Evolutionary conservation across 352 stramenopile genomes (phyloP), one percentile per base, ranked within the genome.

Genomic region (Aphanomyces euteiches): DNA sequence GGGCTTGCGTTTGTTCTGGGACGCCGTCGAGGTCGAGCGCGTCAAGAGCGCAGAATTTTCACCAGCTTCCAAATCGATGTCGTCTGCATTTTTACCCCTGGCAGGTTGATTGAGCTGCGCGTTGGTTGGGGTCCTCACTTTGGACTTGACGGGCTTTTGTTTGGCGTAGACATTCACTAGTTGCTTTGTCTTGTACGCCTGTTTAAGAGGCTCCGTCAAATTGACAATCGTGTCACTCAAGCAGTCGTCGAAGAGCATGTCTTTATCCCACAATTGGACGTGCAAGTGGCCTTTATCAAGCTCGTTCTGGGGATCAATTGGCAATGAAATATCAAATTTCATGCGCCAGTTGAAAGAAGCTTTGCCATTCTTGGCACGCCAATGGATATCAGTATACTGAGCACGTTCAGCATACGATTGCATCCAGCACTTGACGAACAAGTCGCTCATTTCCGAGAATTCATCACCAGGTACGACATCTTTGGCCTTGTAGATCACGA

Each of bases 341-440:
- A 97, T 88, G 37, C 92, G 86, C 87, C 90, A 98, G 74, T 98
- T 98, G 72, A 93, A 98, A 5, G 81, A 93, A 3, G 79, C 89
- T 61, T 93, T 90, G 36, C 92, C 90, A 54, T 88, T 78, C 63
- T 91, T 95, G 41, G 80, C 85, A 43, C 92, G 84, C 90, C 90
- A 98, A 72, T 98, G 92, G 15, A 84, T 96, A 73, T 98, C 92
- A 1, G 92, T 98, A 7, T 77, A 81, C 70, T 92, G 84, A 4
- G 80, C 80, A 48, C 85, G 80, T 47, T 90, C 77, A 66, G 95
- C 78, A 40, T 81, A 75, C 66, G 77, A 86, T 64, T 96, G 88
- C 58, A 98, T 78, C 89, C 90, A 97, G 72, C 77, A 81, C 66
- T 93, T 92, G 56, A 96, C 81, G 76, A 96, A 97, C 56, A 97